Evolutionary conservation across 1,284 basidiomycete genomes (phyloP), one percentile per base, ranked within the genome.

Genomic region (Trichosporon coremiiforme): DNA sequence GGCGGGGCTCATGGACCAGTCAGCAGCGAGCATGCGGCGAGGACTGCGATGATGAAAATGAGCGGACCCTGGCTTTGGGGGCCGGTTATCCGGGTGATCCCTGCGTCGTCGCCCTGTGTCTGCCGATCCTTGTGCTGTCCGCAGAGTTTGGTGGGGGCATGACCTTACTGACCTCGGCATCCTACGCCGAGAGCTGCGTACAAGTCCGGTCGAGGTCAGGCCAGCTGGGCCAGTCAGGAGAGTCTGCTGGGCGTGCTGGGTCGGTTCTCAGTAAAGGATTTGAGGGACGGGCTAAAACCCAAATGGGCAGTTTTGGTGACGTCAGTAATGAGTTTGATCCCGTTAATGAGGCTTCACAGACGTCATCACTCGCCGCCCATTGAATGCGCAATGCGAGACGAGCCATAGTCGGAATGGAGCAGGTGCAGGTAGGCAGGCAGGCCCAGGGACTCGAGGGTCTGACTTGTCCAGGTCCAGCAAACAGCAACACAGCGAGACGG

Each of bases 311-410:
- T 8, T 8, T 7, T 22, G n/a, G 50, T 53, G 50, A 53, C 50
- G 50, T 53, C 50, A 53, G 50, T 53, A 22, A 10, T 53, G 50
- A 20, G 50, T 53, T 53, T 53, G 50, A 10, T 53, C 50, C 50
- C 50, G 50, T 25, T 53, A 53, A 53, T 53, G 50, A 53, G 50
- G 20, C 22, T 53, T 13, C 6, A 53, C 50, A 53, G 50, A 53
- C 50, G 50, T 53, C 50, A 53, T 53, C 50, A 53, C 50, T 53
- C 50, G 50, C 50, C 50, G 50, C 50, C 17, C 50, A 53, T 53
- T 53, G 20, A 53, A 53, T 53, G 50, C 50, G 50, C 50, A 53
- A 25, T 25, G 50, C 50, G 20, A 9, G 22, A 53, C 22, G 50
- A 53, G 50, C 50, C 50, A 53, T 53, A 6, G 50, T 53, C 20